These are phyloP conservation scores for Avena insularis DNA, from an alignment of 176 grass and related monocot genomes.

Conservation along the genomic window DNA sequence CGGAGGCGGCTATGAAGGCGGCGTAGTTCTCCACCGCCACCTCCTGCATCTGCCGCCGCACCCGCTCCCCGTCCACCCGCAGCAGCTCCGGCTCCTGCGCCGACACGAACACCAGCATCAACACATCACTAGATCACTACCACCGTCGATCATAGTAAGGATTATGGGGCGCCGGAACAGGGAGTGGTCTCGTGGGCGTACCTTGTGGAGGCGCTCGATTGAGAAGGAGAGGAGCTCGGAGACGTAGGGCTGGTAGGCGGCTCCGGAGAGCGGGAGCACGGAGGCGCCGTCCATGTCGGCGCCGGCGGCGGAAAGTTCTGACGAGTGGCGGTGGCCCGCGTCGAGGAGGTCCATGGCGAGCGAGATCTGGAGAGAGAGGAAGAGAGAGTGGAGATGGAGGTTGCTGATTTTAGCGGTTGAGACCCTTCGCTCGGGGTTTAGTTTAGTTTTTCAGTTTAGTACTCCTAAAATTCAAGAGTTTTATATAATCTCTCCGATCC, in stretches of 20 bases:
- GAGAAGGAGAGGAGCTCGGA: slow-evolving; percentile 99
- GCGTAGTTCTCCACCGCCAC: slow-evolving; percentile 98
- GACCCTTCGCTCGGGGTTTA: slow-evolving; percentile 23
- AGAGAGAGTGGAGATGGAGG: slow-evolving; percentile 45
- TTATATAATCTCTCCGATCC: not conserved
- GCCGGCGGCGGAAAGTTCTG: slow-evolving; percentile 24
- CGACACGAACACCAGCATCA: not conserved
- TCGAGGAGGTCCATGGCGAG: slow-evolving; percentile 60
- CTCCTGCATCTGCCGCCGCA: slow-evolving; percentile 99
- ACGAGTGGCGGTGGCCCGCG: slow-evolving; percentile 42
- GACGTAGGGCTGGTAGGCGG: slow-evolving; percentile 86
- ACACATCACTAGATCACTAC: not conserved
- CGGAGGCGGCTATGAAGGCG: slow-evolving; percentile 89
- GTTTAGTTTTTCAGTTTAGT: slow-evolving; percentile 11
- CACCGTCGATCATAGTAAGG: not conserved
- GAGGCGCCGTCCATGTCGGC: slow-evolving; percentile 32
- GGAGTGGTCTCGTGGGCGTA: slow-evolving; percentile 20
- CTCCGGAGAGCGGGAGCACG: slow-evolving; percentile 59
- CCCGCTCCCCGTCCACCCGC: slow-evolving; percentile 94
- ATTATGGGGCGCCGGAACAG: not conserved
- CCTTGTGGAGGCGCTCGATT: slow-evolving; percentile 98
- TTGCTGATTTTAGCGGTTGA: slow-evolving; percentile 26
- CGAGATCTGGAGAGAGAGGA: slow-evolving; percentile 72
- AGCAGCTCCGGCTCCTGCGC: slow-evolving; percentile 96
- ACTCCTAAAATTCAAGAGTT: not conserved